Percentiles rank a stretch among this genome's conserved stretches.
These are phyloP conservation scores for Blastobotrys proliferans DNA, from an alignment of 1,139 yeast species.

Conservation along the genomic window DNA sequence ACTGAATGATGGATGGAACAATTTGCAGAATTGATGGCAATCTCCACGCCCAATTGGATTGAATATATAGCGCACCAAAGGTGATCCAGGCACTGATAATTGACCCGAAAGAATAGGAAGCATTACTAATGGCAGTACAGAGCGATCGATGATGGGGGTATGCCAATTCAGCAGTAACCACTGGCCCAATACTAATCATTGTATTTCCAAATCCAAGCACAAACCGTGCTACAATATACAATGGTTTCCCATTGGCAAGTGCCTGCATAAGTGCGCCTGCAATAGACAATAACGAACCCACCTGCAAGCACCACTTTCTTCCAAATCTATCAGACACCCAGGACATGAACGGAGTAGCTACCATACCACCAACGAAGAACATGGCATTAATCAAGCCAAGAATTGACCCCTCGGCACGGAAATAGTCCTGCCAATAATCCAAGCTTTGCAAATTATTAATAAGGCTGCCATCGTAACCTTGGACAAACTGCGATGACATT, in stretches of 20 bases:
- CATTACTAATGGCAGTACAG: conserved; percentile 45
- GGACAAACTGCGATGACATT: conserved; percentile 45
- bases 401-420: conserved; percentile 43
- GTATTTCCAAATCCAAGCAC: conserved; percentile 49
- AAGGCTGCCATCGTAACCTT: conserved; percentile 52
- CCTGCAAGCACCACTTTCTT: conserved; percentile 41
- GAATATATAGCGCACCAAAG: conserved; percentile 36
- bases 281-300: conserved; percentile 42
- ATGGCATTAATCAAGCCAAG: conserved; percentile 50
- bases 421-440: conserved; percentile 34
- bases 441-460: conserved; percentile 50
- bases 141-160: conserved; percentile 43
- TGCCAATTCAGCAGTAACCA: conserved; percentile 39
- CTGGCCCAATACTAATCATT: conserved; percentile 40
- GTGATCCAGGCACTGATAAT: conserved; percentile 52
- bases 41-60: conserved; percentile 42
- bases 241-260: conserved; percentile 39
- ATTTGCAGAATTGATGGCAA: conserved; percentile 43
- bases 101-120: conserved; percentile 52
- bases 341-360: conserved; percentile 22
- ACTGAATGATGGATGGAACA: conserved; percentile 37
- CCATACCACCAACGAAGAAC: conserved; percentile 45
- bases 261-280: conserved; percentile 47
- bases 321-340: conserved; percentile 45
- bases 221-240: conserved; percentile 46